phyloP scores from a whole-genome alignment of 2,329 filamentous ascomycete genomes.

The Monosporascus sp. region DNA sequence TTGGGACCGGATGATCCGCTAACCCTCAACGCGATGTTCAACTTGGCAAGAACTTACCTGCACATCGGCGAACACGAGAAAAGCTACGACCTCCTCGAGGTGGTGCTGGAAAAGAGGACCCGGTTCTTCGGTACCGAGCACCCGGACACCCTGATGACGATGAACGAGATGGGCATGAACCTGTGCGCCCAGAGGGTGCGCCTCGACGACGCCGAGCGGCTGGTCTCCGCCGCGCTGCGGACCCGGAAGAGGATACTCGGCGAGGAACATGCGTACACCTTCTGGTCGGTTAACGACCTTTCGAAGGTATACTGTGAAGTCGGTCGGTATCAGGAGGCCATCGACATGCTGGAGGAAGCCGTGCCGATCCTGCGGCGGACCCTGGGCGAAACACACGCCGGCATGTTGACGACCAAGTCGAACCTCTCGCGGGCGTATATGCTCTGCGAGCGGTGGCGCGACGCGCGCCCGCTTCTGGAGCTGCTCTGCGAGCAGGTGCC shows the following conservation, averaged over 20 bases:
- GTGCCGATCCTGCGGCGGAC: slow-evolving; percentile 10
- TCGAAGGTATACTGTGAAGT: slow-evolving; percentile 24
- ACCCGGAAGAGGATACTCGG: slow-evolving; percentile 13
- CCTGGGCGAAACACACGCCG: slow-evolving; percentile 6
- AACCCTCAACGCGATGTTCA: slow-evolving; percentile 26
- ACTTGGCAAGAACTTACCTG: slow-evolving; percentile 19
- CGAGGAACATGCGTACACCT: slow-evolving; percentile 29
- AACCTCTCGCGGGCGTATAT: slow-evolving; percentile 8
- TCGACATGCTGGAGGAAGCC: slow-evolving; percentile 10
- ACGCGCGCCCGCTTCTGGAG: slow-evolving; percentile 2
- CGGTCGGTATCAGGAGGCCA: slow-evolving; percentile 18
- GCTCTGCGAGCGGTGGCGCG: slow-evolving; percentile 3
- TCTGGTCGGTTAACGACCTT: slow-evolving; percentile 27
- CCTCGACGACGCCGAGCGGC: slow-evolving; percentile 1
- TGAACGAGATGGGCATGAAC: slow-evolving; percentile 10
- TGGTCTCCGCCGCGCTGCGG: slow-evolving; percentile 16
- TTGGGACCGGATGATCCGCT: slow-evolving; percentile 18
- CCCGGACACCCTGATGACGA: slow-evolving; percentile 19
- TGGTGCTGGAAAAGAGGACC: slow-evolving; percentile 9
- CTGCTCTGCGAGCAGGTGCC: slow-evolving; percentile 3
- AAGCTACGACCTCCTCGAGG: slow-evolving; percentile 11
- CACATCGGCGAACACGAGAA: slow-evolving; percentile 13
- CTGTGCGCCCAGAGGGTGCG: not conserved
- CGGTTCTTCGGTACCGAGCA: slow-evolving; percentile 18
- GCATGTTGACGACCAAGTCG: slow-evolving; percentile 9